phyloP scores from a whole-genome alignment of 176 grass and related monocot species.

The Raddia guianensis region DNA sequence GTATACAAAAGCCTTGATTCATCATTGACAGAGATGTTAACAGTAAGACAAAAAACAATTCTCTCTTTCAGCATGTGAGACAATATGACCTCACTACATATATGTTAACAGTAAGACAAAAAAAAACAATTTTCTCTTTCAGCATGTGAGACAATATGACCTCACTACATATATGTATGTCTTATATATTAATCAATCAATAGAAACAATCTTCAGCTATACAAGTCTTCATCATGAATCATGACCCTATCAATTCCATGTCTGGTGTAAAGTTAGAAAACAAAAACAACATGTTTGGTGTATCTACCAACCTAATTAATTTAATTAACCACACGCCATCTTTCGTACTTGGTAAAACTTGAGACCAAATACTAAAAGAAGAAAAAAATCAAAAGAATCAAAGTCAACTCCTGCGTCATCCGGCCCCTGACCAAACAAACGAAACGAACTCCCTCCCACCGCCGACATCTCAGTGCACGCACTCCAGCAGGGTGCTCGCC shows the following conservation, averaged over 20 bases:
- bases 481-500: conserved; percentile 28
- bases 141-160: not conserved
- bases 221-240: not conserved
- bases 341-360: conserved; percentile 38
- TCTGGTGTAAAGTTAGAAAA: not conserved
- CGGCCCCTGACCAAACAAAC: not conserved
- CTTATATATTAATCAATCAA: conserved; percentile 3
- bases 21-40: not conserved
- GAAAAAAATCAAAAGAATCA: not conserved
- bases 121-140: not conserved
- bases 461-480: conserved; percentile 52
- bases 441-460: not conserved
- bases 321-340: not conserved
- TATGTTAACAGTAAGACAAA: not conserved
- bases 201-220: conserved; percentile 18
- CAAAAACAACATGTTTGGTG: not conserved
- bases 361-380: not conserved
- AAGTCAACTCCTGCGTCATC: conserved; percentile 18
- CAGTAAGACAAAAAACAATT: not conserved
- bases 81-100: not conserved
- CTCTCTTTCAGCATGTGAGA: not conserved
- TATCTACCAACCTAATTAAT: conserved; percentile 13
- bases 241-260: conserved; percentile 10
- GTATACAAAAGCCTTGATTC: not conserved
- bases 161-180: not conserved